These are phyloP conservation scores for Ciborinia camelliae DNA, from an alignment of 2,329 filamentous ascomycete species.

Conservation along the genomic window DNA sequence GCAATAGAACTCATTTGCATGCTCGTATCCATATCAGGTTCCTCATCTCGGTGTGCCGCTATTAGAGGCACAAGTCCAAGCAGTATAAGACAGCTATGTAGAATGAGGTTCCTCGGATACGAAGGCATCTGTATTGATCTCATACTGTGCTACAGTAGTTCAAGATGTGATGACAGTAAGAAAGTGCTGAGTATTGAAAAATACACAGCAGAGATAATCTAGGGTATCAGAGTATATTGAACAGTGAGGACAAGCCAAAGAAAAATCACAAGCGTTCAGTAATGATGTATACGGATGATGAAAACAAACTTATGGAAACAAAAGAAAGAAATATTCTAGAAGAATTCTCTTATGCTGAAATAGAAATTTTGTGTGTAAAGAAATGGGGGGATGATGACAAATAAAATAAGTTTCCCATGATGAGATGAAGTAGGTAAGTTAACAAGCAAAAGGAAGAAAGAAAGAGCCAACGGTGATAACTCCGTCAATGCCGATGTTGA, in stretches of 20 bases:
- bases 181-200: background rate
- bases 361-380: background rate
- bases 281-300: slow-evolving; percentile 8
- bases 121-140: slow-evolving; percentile 14
- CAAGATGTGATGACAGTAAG: background rate
- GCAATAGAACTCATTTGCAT: slow-evolving; percentile 17
- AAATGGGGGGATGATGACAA: background rate
- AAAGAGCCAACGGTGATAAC: background rate
- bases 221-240: background rate
- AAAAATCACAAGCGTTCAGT: background rate
- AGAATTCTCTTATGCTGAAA: slow-evolving; percentile 1
- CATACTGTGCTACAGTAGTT: background rate
- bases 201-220: background rate
- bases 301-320: slow-evolving; percentile 14
- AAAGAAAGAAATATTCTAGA: slow-evolving; percentile 13
- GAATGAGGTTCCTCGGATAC: background rate
- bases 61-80: slow-evolving; percentile 17
- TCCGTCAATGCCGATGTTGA: background rate
- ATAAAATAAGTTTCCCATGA: background rate
- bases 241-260: background rate
- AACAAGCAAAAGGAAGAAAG: background rate
- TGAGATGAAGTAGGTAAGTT: background rate
- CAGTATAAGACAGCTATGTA: slow-evolving; percentile 18
- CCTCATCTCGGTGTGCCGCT: slow-evolving; percentile 26
- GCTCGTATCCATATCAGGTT: slow-evolving; percentile 33